Conservation (phyloP, 768 basidiomycete species). For the Leccinum fibrillosum region DNA sequence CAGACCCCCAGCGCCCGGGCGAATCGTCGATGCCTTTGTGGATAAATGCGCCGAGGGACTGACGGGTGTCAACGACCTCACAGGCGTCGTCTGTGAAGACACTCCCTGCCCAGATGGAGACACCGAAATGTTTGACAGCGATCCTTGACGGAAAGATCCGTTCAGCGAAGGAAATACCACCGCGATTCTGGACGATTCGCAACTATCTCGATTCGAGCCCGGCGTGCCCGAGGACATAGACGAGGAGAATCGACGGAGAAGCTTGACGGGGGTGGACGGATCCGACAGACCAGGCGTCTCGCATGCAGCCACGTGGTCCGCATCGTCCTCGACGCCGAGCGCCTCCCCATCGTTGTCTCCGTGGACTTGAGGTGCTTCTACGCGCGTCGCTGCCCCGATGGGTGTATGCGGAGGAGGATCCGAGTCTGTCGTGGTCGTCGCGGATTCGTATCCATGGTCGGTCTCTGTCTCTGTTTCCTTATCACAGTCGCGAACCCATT, state of each 20-base stretch:
- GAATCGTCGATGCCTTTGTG: not conserved
- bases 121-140: not conserved
- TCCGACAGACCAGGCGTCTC: constrained; percentile 8
- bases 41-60: not conserved
- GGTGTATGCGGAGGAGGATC: constrained; percentile 28
- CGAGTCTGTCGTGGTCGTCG: constrained; percentile 28
- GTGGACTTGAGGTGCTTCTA: constrained; percentile 3
- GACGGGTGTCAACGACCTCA: constrained; percentile 4
- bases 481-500: constrained; percentile 13
- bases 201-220: not conserved
- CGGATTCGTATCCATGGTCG: constrained; percentile 26
- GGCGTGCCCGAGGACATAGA: constrained; percentile 1
- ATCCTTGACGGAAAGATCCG: constrained; percentile 20
- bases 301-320: not conserved
- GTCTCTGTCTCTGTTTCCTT: constrained; percentile 12
- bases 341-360: constrained; percentile 14
- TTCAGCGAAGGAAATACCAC: constrained; percentile 28
- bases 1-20: too few species aligned
- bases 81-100: constrained; percentile 16
- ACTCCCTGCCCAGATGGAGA: not conserved
- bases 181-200: constrained; percentile 5
- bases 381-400: constrained; percentile 11
- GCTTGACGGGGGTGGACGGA: constrained; percentile 17
- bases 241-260: constrained; percentile 3
- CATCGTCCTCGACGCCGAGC: too few species aligned